Conservation (phyloP, 371 early-diverging fungal genomes). For the Entomophthora muscae region DNA sequence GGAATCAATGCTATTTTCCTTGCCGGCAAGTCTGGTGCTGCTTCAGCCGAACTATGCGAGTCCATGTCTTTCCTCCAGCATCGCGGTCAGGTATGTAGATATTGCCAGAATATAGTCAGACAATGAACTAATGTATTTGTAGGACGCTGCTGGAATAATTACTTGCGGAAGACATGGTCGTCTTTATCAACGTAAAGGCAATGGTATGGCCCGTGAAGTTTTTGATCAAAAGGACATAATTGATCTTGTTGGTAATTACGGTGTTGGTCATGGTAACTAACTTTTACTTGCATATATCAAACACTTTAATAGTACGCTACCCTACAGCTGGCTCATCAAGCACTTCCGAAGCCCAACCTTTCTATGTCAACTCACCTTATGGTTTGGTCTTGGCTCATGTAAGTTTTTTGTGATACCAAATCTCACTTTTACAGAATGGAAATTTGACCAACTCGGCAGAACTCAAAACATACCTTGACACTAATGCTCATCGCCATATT, state of each 20-base stretch:
- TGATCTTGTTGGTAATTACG: constrained; percentile 68
- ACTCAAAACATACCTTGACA: constrained; percentile 67
- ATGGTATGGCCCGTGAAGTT: constrained; percentile 94
- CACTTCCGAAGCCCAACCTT: constrained; percentile 91
- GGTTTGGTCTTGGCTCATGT: constrained; percentile 93
- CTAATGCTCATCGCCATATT: constrained; percentile 91
- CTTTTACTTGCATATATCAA: neutral
- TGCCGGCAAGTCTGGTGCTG: constrained; percentile 54
- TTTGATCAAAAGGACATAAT: constrained; percentile 61
- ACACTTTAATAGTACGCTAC: constrained; percentile 56
- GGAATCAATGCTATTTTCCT: constrained; percentile 78
- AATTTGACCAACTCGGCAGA: constrained; percentile 87
- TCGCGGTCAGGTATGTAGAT: constrained; percentile 78
- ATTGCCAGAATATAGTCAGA: neutral
- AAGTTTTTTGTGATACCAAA: constrained; percentile 12
- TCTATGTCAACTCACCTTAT: constrained; percentile 96
- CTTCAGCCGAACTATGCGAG: constrained; percentile 77
- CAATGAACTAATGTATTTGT: constrained; percentile 8
- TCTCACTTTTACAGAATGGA: constrained; percentile 51
- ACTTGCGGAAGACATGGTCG: constrained; percentile 92
- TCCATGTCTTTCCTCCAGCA: constrained; percentile 87
- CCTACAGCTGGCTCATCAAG: constrained; percentile 93
- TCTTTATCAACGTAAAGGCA: constrained; percentile 92
- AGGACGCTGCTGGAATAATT: constrained; percentile 97
- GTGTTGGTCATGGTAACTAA: constrained; percentile 89